Percentiles rank a stretch among this genome's conserved stretches.
phyloP scores from a whole-genome alignment of 345 rosid genomes.

The Acer negundo region DNA sequence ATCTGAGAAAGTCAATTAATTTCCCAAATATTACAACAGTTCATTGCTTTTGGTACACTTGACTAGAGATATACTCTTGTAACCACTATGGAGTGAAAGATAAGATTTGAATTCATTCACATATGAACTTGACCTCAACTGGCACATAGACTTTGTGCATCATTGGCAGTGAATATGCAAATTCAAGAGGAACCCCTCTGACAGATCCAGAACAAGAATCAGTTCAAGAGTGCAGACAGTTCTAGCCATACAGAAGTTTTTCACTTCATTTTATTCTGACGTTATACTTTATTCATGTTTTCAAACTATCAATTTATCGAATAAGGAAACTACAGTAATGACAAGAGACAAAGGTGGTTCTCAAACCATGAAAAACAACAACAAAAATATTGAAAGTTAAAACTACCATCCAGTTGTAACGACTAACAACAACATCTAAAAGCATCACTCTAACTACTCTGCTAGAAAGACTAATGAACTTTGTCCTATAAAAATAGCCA shows the following conservation, averaged over 20 bases:
- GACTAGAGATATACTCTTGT: neutral
- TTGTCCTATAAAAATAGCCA: neutral
- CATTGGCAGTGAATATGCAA: neutral
- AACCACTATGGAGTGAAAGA: neutral
- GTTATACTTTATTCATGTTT: neutral
- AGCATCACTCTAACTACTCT: neutral
- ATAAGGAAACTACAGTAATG: constrained; percentile 10
- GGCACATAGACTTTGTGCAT: neutral
- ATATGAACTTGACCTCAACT: neutral
- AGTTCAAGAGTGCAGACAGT: neutral
- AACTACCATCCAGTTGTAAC: neutral
- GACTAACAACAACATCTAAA: neutral
- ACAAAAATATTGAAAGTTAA: neutral
- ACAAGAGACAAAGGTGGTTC: neutral
- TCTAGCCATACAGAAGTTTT: neutral
- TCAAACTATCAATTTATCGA: neutral
- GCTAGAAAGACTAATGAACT: neutral
- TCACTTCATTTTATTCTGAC: neutral
- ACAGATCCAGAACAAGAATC: neutral
- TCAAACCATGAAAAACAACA: neutral
- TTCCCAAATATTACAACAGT: neutral
- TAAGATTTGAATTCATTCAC: neutral
- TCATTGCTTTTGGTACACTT: neutral
- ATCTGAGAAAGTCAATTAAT: neutral
- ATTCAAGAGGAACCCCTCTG: neutral